Conservation (phyloP, 2,329 filamentous ascomycete genomes). For the Lanzia echinophila region DNA sequence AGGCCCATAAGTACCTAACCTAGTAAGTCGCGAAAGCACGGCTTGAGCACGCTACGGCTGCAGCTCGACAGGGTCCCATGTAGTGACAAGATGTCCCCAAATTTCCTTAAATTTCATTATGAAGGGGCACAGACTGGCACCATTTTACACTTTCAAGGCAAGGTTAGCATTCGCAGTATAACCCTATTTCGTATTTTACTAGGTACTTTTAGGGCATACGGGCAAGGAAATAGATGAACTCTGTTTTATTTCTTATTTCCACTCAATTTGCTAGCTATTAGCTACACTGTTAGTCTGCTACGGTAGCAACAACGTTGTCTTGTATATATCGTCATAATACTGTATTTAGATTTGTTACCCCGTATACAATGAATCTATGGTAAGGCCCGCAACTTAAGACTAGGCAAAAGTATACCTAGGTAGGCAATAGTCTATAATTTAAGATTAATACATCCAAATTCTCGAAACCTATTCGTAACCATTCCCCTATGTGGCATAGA, state of each 20-base stretch:
- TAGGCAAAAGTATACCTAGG: not conserved
- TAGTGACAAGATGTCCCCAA: not conserved
- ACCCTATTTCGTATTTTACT: not conserved
- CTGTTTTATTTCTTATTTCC: not conserved
- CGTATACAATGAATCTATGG: not conserved
- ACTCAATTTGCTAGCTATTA: not conserved
- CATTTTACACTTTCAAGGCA: not conserved
- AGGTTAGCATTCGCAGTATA: not conserved
- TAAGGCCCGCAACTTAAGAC: not conserved
- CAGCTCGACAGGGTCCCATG: slow-evolving; percentile 5
- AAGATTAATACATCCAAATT: not conserved
- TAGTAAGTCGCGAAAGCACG: slow-evolving; percentile 2
- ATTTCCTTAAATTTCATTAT: not conserved
- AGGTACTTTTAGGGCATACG: not conserved
- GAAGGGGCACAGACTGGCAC: slow-evolving; percentile 2
- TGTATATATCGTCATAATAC: not conserved
- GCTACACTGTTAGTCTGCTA: too few relatives aligned
- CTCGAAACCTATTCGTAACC: not conserved
- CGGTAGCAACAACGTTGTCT: not conserved
- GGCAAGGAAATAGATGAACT: not conserved
- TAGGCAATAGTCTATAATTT: not conserved
- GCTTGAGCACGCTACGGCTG: slow-evolving; percentile 2
- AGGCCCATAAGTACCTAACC: not conserved
- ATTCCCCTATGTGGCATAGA: not conserved
- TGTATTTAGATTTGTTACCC: not conserved